Base-by-base conservation (phyloP, 2,329 filamentous ascomycete species). In the Conoideocrella luteorostrata region DNA sequence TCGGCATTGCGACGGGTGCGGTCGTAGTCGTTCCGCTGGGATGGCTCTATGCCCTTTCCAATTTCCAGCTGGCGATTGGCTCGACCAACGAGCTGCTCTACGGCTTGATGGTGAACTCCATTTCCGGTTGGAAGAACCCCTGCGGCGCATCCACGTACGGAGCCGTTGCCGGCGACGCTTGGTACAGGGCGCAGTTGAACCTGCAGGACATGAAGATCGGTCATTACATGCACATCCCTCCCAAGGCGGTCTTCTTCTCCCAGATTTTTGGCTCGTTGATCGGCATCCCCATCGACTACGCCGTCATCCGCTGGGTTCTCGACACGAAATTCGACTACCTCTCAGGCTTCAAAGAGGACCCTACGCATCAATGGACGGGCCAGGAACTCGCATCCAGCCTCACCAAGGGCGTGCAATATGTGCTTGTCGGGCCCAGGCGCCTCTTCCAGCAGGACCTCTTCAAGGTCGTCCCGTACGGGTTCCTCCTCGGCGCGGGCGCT, bases 151-250 rank as follows among this genome's bases (percentile, higher is more conserved):
- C 72, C 1, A 66, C 73, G 0, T 82, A 81, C 51, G 73, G 77
- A 7, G 62, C 72, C 9, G 78, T 82, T 13, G 76, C 77, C 2
- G 78, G 78, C 11, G 75, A 80, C 42, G 75, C 77, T 3, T 82
- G 78, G 78, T 80, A 79, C 45, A 61, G 74, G 13, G 74, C 74
- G 0, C 74, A 77, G 49, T 67, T 70, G 18, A 77, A 79, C 65
- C 63, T 81, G 1, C 77, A 82, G 51, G 78, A 82, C 52, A 74
- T 77, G 54, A 78, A 81, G 53, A 78, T 82, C n/a, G 78, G 77
- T 0, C 77, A 81, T 50, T 82, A 81, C 50, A 78, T 79, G 71
- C 76, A 82, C 42, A 67, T 82, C 0, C 75, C 77, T 0, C 78
- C 78, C 2, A 71, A 73, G 11, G 65, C 71, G 0, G 71, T 80